Base-by-base conservation (phyloP, 2,329 filamentous ascomycete genomes). In the Chaetomiaceae sp. region DNA sequence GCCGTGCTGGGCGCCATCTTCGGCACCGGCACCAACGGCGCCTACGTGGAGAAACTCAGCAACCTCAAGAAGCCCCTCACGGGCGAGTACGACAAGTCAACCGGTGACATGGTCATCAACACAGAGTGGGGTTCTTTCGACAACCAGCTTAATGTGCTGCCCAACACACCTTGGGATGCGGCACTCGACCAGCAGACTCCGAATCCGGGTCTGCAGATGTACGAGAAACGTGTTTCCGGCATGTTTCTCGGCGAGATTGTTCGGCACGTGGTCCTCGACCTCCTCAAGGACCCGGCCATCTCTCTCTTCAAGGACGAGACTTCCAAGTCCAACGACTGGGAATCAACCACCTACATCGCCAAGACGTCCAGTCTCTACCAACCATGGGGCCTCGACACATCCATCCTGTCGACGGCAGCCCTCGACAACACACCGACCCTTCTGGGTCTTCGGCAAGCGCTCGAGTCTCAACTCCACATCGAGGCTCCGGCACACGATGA, bases 71-170 rank as follows among this genome's bases (percentile, higher is more conserved):
- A 97, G 72, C 70, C 78, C 14, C 70, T 85, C 47, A 70, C 74
- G 50, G 81, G 81, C 53, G 73, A 84, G 4, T 93, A 86, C 57
- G 88, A 96, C 66, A 74, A 73, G 39, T 81, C 81, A 8, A 94
- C 90, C 0, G 89, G 90, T 42, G 81, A 94, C 58, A 98, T 98
- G 93, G 88, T 98, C 48, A 79, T 98, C 69, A 98, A 98, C 70
- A 91, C 87, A 1, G 93, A 98, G 70, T 98, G 93, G 93, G 93
- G 93, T 52, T 95, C 88, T 47, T 98, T 98, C 61, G 93, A 98
- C 69, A 97, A 97, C 69, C 79, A 86, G 58, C 80, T 97, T 55
- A 87, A 84, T 57, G 86, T 95, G 17, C 75, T 98, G 33, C 93
- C 91, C 37, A 84, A 82, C 59, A 97, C 91, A 0, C 71, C 79